Evolutionary conservation across 139 green algal genomes (phyloP), one percentile per base, ranked within the genome.

Genomic region (Closterium sp.): DNA sequence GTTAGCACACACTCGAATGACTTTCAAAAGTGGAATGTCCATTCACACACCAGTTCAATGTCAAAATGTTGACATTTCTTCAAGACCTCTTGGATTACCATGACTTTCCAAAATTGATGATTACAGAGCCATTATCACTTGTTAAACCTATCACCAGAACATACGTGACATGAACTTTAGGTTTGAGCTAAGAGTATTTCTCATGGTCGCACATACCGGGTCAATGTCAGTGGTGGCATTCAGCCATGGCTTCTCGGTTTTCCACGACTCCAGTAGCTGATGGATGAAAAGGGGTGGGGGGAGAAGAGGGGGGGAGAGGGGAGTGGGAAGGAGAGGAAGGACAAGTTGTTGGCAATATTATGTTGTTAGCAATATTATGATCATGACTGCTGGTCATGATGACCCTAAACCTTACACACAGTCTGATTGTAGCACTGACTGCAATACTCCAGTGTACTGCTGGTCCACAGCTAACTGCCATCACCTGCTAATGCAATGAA

Each of bases 121-220:
- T 38, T 3, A 38, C 38, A 50, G 13, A 50, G 0, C 38, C 38
- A 50, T 50, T 13, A 9, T 13, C 38, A 50, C 5, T 50, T 50
- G 38, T 9, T 13, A 50, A 1, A 9, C 38, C 38, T 50, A 11
- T 50, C 38, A 50, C 5, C 38, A 50, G 7, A 9, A 50, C 3
- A 50, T 50, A 50, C 38, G 38, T 50, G 32, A 50, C 38, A 13
- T 50, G 13, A 11, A 50, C 7, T 50, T 50, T 9, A 38, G 32
- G 32, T 38, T 38, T 38, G 3, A 38, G 32, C 3, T 87, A 28
- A 87, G n/a, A 87, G 2, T 87, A 28, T 31, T 6, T 28, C 2
- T 28, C 24, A 86, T n/a, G 90, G 91, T 38, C 4, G 87, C 28
- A 91, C 45, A 30, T 50, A 91, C 88, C 38, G 88, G 28, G 28